phyloP scores from a whole-genome alignment of 306 rosid species.

The Medicago truncatula region MtrunA17r5.0-ANR NC_053045.1:42040001-42040500 shows the following conservation, averaged over 20 bases:
- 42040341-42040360: constrained; percentile 64
- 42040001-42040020: neutral
- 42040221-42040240: constrained; percentile 79
- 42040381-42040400: constrained; percentile 17
- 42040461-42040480: constrained; percentile 87
- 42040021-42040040: neutral
- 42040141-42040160: constrained; percentile 46
- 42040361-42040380: neutral
- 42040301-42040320: constrained; percentile 69
- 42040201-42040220: constrained; percentile 42
- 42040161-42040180: constrained; percentile 30
- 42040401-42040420: neutral
- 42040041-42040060: neutral
- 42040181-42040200: constrained; percentile 19
- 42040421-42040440: constrained; percentile 5
- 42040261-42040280: constrained; percentile 65
- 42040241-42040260: constrained; percentile 59
- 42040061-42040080: no score
- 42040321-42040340: constrained; percentile 68
- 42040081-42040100: neutral
- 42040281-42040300: constrained; percentile 60
- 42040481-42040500: constrained; percentile 68
- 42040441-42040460: constrained; percentile 2
- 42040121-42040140: constrained; percentile 19
- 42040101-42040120: constrained; percentile 34